Base-by-base conservation (phyloP, 768 basidiomycete genomes). In the Tylopilus cervinicoccineus region DNA sequence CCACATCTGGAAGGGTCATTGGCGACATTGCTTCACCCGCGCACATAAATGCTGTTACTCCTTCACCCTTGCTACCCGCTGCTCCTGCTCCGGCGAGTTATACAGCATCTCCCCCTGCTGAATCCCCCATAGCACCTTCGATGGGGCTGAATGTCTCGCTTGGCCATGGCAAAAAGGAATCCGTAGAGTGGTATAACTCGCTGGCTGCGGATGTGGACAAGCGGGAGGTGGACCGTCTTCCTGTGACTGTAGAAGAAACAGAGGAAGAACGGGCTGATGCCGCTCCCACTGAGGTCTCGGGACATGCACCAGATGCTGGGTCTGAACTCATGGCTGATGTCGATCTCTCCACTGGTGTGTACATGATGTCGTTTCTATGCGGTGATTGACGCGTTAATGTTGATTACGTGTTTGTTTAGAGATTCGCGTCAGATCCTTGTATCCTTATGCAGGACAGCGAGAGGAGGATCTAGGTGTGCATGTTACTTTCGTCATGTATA, bases 161-260 rank as follows among this genome's bases (percentile, higher is more conserved):
- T 31, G 53, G 62, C 31, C 69, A 75, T 28, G 76, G 68, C 46
- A 79, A 86, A 58, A 74, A 83, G 50, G 86, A 93, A 65, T 86
- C 84, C 7, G 86, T 95, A 4, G 93, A 92, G 59, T 98, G 94
- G 94, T 93, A 90, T 62, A 79, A 83, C 43, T 86, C 85, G 27
- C 75, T 95, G 12, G 93, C 94, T 12, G 87, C 86, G 32, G 63
- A 64, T 24, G 51, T 27, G 3, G 84, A 95, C 70, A 70, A 71
- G 31, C 77, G 74, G 29, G 60, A 62, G 24, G 65, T 62, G 20
- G 67, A 60, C 44, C 70, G 64, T 39, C 62, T 84, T 55, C 76
- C 83, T 29, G 67, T 78, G 22, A 83, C 77, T 33, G 65, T 53
- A 6, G 82, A 83, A 50, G 88, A 85, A 49, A 79, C 80, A 2